Percentiles rank a stretch among this genome's conserved stretches.
Conservation (phyloP, 257 asterid genomes). For the Lavandula angustifolia region DNA sequence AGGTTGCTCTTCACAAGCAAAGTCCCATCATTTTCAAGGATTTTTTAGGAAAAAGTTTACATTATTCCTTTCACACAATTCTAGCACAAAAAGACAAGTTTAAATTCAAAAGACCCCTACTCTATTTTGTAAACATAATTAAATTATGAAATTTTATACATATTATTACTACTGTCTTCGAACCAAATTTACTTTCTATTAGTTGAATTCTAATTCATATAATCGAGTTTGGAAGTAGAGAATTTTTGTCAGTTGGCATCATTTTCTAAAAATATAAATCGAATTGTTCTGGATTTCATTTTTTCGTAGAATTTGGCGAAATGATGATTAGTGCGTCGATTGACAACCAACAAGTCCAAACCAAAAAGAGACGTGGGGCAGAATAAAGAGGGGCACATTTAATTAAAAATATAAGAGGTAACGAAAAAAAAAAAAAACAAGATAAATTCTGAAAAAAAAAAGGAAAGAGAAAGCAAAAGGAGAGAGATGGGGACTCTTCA, state of each 20-base stretch:
- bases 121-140: background rate
- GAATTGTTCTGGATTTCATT: no score
- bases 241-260: background rate
- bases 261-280: no score
- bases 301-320: conserved; percentile 8
- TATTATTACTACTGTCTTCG: background rate
- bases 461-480: conserved; percentile 34
- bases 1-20: background rate
- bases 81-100: background rate
- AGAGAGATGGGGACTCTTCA: conserved; percentile 38
- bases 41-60: background rate
- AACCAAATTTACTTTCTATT: background rate
- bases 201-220: background rate
- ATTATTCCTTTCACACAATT: background rate
- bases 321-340: conserved; percentile 27
- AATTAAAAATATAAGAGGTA: background rate
- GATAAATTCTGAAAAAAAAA: background rate
- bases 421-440: conserved; percentile 6
- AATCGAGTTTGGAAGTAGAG: background rate
- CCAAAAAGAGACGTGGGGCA: background rate
- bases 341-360: conserved; percentile 28
- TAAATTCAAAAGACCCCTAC: background rate
- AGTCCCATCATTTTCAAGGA: conserved; percentile 16
- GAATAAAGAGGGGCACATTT: background rate
- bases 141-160: background rate